A percentile compares a stretch with the other conserved stretches of the same genome.
Evolutionary conservation across 371 early-diverging fungal species (phyloP).

Genomic region (Actinomortierella wolfii): DNA sequence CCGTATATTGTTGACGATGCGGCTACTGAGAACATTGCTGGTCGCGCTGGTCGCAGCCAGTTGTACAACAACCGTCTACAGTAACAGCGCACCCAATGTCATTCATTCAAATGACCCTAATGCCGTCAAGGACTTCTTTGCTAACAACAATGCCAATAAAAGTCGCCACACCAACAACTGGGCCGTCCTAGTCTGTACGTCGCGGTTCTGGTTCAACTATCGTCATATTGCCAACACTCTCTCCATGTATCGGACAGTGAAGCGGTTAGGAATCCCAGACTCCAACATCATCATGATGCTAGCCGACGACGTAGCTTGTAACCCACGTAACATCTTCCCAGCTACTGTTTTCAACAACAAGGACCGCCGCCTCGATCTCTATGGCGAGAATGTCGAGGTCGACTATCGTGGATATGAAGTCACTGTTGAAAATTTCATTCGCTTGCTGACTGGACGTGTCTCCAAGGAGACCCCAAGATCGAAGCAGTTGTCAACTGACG

Average conservation of each 20-base stretch:
- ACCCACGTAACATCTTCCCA: conserved; percentile 90
- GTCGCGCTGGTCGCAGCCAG: too few species aligned
- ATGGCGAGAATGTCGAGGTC: conserved; percentile 94
- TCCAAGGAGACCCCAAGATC: conserved; percentile 81
- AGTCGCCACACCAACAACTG: conserved; percentile 93
- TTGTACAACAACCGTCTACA: too few species aligned
- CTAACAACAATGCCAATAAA: conserved; percentile 16
- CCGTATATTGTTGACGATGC: too few species aligned
- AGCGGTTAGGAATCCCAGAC: conserved; percentile 96
- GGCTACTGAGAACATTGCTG: too few species aligned
- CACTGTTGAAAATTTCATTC: conserved; percentile 96
- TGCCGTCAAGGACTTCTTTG: conserved; percentile 39
- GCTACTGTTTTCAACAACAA: conserved; percentile 94
- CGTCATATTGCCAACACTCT: conserved; percentile 96
- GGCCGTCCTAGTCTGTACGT: conserved; percentile 97
- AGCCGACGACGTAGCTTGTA: conserved; percentile 97
- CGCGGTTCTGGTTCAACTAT: conserved; percentile 97
- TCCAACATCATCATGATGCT: conserved; percentile 97
- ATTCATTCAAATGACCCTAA: conserved; percentile 11
- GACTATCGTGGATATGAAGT: conserved; percentile 98
- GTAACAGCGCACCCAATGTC: too few species aligned
- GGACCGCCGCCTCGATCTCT: conserved; percentile 79
- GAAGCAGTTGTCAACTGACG: conserved; percentile 92
- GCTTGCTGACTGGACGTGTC: conserved; percentile 88
- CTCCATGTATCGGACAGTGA: conserved; percentile 96